Conservation (phyloP, 768 basidiomycete genomes). For the Lyophyllum decastes region DNA sequence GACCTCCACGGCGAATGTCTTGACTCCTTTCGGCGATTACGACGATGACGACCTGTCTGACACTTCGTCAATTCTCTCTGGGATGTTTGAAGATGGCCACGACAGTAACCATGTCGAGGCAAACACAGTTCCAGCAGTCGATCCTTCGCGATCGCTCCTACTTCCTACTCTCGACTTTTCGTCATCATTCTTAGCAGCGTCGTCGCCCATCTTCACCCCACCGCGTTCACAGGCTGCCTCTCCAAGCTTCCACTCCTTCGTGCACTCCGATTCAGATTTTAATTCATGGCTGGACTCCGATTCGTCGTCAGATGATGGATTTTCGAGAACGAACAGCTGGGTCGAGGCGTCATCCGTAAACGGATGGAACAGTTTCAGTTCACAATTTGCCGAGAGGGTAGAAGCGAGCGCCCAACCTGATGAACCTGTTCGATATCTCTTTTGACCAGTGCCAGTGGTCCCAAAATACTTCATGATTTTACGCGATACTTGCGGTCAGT, state of each 20-base stretch:
- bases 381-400: slow-evolving; percentile 27
- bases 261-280: slow-evolving; percentile 24
- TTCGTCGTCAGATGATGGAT: slow-evolving; percentile 18
- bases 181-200: slow-evolving; percentile 37
- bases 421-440: background rate
- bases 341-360: slow-evolving; percentile 31
- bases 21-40: slow-evolving; percentile 16
- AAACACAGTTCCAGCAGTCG: slow-evolving; percentile 29
- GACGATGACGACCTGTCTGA: slow-evolving; percentile 33
- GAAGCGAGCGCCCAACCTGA: background rate
- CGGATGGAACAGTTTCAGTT: slow-evolving; percentile 44
- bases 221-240: background rate
- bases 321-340: slow-evolving; percentile 16
- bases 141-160: slow-evolving; percentile 69
- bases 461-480: background rate
- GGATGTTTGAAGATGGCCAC: slow-evolving; percentile 15
- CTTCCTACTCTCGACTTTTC: slow-evolving; percentile 81
- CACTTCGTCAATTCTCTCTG: slow-evolving; percentile 29
- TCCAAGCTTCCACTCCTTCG: slow-evolving; percentile 7
- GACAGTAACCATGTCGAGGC: slow-evolving; percentile 14
- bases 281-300: slow-evolving; percentile 33
- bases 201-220: slow-evolving; percentile 13
- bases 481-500: background rate
- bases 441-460: background rate
- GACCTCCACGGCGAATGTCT: slow-evolving; percentile 25